Base-by-base conservation (phyloP, 805 yeast species). In the Candida verbasci region DNA sequence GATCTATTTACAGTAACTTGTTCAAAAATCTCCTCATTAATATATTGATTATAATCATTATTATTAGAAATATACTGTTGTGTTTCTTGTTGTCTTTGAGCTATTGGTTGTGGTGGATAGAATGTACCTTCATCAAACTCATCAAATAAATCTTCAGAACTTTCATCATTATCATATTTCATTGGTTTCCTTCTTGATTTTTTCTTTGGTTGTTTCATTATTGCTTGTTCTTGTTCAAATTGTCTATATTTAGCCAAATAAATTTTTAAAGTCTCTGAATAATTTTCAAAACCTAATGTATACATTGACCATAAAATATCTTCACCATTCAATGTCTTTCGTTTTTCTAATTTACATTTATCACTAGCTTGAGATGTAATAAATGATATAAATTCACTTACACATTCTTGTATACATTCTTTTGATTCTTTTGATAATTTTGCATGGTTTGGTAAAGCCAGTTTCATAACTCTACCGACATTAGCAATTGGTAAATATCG, bases 291-390 rank as follows among this genome's bases (percentile, higher is more conserved):
- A 3, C 93, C 93, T 24, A 84, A 58, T 2, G 79, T 72, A 42
- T 78, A 70, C 72, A 84, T 62, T 2, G 88, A 71, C 58, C 74
- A 78, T 25, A 84, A 59, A 1, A 84, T 74, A 46, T 84, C 94
- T 51, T 84, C 93, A 7, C 93, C 93, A 45, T 81, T 82, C 23
- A 84, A 65, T 0, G 91, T 82, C 53, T 83, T 84, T 31, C 94
- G 61, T 53, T 80, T 82, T 44, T 82, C 91, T 5, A 79, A 61
- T 12, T 71, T 62, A 49, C 91, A 82, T 47, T 77, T 74, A 47
- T 84, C 94, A 24, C 84, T 80, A 0, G 91, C 84, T 53, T 84
- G 89, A 44, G 88, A 80, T 1, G 94, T 82, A 22, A 84, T 74
- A 57, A 84, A 84, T 2, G 89, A 81, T 8, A 84, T 84, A 53